Percentiles rank a stretch among this genome's conserved stretches.
phyloP scores from a whole-genome alignment of 2,329 filamentous ascomycete species.

The Xylariaceae sp. region DNA sequence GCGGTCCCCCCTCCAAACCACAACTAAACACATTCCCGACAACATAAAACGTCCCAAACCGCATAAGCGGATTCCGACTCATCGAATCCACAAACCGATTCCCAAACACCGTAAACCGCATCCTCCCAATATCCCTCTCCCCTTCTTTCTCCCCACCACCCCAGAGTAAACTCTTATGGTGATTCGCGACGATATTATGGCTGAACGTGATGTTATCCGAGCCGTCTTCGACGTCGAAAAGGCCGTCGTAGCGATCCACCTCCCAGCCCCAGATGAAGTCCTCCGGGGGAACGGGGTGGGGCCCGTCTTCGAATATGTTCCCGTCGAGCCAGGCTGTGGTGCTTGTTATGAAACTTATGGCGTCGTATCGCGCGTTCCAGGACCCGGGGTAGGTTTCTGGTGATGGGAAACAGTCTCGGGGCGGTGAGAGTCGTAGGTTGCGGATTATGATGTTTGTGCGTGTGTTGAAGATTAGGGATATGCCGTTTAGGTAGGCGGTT shows the following conservation, averaged over 20 bases:
- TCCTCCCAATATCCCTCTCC: conserved; percentile 18
- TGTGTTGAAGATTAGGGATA: conserved; percentile 20
- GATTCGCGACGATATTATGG: conserved; percentile 22
- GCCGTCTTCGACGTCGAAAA: conserved; percentile 23
- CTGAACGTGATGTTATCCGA: conserved; percentile 22
- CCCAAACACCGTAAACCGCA: conserved; percentile 22
- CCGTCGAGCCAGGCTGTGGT: conserved; percentile 21
- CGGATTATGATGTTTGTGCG: conserved; percentile 21
- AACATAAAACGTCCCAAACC: conserved; percentile 23
- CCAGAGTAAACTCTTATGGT: conserved; percentile 24
- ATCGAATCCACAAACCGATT: conserved; percentile 19
- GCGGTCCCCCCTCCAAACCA: conserved; percentile 7
- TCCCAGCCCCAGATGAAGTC: conserved; percentile 19
- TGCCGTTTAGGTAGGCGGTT: conserved; percentile 15
- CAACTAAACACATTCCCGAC: conserved; percentile 23
- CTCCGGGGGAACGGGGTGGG: conserved; percentile 16
- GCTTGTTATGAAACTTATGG: conserved; percentile 19
- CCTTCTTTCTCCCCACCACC: conserved; percentile 24
- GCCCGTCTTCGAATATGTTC: conserved; percentile 18
- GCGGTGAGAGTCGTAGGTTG: conserved; percentile 18
- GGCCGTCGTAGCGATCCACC: conserved; percentile 21
- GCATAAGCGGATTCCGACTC: conserved; percentile 22
- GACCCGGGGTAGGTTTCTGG: conserved; percentile 18
- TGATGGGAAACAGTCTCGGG: conserved; percentile 22
- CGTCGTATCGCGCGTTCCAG: conserved; percentile 25